Evolutionary conservation across 345 rosid species (phyloP).

Genomic region (Conringia planisiliqua): DNA sequence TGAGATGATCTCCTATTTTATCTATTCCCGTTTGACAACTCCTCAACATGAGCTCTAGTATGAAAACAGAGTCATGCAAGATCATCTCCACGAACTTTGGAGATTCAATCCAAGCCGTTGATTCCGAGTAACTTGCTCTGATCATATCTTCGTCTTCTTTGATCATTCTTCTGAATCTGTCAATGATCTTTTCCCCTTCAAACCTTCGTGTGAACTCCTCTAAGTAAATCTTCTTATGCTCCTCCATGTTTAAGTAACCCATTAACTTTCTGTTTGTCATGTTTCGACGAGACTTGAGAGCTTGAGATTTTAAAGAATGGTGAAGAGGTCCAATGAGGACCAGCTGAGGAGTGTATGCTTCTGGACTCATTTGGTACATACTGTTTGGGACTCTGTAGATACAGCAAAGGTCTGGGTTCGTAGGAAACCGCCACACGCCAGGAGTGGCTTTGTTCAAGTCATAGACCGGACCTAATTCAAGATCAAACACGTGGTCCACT

Average conservation of each 20-base stretch:
- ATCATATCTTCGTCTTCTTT: not conserved
- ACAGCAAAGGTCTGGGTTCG: not conserved
- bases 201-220: not conserved
- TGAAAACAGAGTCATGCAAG: conserved; percentile 21
- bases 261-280: not conserved
- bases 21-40: not conserved
- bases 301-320: not conserved
- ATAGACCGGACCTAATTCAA: not conserved
- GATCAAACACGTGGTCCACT: not conserved
- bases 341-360: conserved; percentile 5
- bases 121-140: conserved; percentile 17
- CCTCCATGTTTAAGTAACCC: not conserved
- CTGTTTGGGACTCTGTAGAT: conserved; percentile 18
- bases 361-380: not conserved
- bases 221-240: not conserved
- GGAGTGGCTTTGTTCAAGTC: not conserved
- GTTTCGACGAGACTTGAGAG: not conserved
- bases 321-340: conserved; percentile 1
- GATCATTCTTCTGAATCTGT: not conserved
- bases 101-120: conserved; percentile 12
- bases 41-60: conserved; percentile 5
- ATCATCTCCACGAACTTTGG: conserved; percentile 16
- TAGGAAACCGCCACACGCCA: not conserved
- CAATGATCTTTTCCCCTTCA: not conserved
- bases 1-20: not conserved